Percentiles rank a stretch among this genome's conserved stretches.
Conservation (phyloP, 2,329 filamentous ascomycete genomes). For the Pseudogymnoascus pannorum region DNA sequence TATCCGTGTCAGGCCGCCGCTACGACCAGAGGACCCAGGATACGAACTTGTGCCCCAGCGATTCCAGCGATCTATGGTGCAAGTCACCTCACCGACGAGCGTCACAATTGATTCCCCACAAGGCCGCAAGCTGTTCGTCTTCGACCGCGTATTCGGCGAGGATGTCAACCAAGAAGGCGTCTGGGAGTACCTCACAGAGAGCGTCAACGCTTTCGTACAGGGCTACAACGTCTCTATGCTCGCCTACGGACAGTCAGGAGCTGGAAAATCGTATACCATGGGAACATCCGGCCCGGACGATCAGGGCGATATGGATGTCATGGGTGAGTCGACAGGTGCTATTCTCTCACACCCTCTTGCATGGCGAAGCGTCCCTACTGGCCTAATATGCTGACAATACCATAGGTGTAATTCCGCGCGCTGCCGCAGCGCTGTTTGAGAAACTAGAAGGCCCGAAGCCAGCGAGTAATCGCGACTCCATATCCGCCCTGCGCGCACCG, state of each 20-base stretch:
- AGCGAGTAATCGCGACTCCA: conserved; percentile 52
- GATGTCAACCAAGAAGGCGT: conserved; percentile 80
- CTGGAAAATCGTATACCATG: conserved; percentile 98
- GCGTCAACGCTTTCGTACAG: conserved; percentile 81
- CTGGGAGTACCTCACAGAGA: conserved; percentile 91
- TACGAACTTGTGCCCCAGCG: conserved; percentile 93
- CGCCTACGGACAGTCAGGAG: conserved; percentile 94
- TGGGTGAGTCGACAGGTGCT: conserved; percentile 55
- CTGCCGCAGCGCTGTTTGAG: conserved; percentile 80
- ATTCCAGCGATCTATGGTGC: conserved; percentile 88
- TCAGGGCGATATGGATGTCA: conserved; percentile 60
- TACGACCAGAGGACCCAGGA: conserved; percentile 77
- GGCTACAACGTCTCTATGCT: conserved; percentile 98
- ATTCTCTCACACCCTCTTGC: not conserved
- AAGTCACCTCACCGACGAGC: conserved; percentile 78
- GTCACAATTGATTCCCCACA: conserved; percentile 85
- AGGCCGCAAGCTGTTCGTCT: conserved; percentile 90
- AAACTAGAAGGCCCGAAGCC: conserved; percentile 57
- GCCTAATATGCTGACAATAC: conserved; percentile 5
- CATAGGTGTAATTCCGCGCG: conserved; percentile 91
- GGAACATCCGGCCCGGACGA: conserved; percentile 83
- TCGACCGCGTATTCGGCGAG: conserved; percentile 87
- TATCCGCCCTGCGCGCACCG: conserved; percentile 73
- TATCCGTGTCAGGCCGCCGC: conserved; percentile 83
- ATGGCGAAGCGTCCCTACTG: not conserved